These are phyloP conservation scores for Neonectria neomacrospora DNA, from an alignment of 2,329 filamentous ascomycete genomes.

Conservation along the genomic window DNA sequence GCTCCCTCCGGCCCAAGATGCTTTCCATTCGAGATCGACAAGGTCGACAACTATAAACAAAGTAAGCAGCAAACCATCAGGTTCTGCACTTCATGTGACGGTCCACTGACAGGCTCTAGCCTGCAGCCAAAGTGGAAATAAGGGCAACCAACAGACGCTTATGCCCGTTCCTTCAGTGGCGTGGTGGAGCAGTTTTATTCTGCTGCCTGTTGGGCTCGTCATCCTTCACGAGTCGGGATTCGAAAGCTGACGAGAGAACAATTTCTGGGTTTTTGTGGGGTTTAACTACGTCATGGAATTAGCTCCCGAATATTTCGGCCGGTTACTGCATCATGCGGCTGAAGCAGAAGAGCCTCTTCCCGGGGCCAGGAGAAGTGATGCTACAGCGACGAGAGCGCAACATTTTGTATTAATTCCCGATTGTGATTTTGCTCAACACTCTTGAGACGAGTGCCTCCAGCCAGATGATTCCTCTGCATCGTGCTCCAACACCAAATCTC, in stretches of 20 bases:
- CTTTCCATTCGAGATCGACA: neutral
- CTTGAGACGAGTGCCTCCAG: too few relatives aligned
- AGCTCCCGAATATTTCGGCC: neutral
- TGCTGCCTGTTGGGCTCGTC: slow-evolving; percentile 25
- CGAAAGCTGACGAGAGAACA: neutral
- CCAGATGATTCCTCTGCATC: neutral
- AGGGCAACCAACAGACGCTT: slow-evolving; percentile 13
- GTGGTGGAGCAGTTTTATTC: slow-evolving; percentile 23
- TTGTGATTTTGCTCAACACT: neutral
- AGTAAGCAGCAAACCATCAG: neutral
- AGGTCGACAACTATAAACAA: neutral
- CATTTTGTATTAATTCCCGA: too few relatives aligned
- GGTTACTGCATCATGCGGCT: neutral
- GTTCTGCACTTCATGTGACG: slow-evolving; percentile 15
- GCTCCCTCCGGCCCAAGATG: neutral
- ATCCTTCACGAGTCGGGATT: slow-evolving; percentile 12
- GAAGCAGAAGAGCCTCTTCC: neutral
- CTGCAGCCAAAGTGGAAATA: slow-evolving; percentile 24
- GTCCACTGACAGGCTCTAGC: neutral
- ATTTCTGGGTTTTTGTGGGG: neutral
- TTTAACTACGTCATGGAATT: slow-evolving; percentile 1
- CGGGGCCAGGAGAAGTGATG: neutral
- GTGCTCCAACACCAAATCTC: slow-evolving; percentile 1
- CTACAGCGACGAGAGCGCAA: neutral
- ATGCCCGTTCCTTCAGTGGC: slow-evolving; percentile 20